These are phyloP conservation scores for Filobasidium uniguttulatum DNA, from an alignment of 1,284 basidiomycete species.

Conservation along the genomic window DNA sequence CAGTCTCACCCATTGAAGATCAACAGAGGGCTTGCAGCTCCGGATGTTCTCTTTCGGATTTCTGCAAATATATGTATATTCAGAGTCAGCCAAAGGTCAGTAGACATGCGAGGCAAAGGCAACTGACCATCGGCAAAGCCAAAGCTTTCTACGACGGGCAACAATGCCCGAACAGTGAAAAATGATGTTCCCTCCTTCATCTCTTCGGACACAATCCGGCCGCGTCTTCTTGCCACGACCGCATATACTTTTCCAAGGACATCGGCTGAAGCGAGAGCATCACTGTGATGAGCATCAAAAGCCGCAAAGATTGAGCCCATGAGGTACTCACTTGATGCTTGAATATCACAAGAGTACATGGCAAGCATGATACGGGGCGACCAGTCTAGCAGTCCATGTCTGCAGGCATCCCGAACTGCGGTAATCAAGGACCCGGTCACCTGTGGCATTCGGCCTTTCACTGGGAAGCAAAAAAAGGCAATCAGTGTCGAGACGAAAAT, in stretches of 20 bases:
- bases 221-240: conserved; percentile 78
- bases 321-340: conserved; percentile 78
- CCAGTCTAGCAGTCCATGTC: conserved; percentile 86
- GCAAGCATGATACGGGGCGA: conserved; percentile 92
- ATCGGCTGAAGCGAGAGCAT: too few species aligned
- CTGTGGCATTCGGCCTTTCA: conserved; percentile 53
- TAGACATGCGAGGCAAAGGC: not conserved
- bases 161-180: conserved; percentile 75
- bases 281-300: conserved; percentile 8
- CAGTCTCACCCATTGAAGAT: conserved; percentile 75
- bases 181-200: conserved; percentile 97
- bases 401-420: conserved; percentile 73
- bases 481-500: not conserved
- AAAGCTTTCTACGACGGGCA: conserved; percentile 96
- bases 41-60: conserved; percentile 89
- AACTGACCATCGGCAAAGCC: conserved; percentile 83
- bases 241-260: conserved; percentile 96
- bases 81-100: not conserved
- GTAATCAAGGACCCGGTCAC: conserved; percentile 81
- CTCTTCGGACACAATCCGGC: conserved; percentile 87
- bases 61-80: conserved; percentile 43
- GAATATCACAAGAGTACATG: conserved; percentile 98
- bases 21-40: conserved; percentile 89
- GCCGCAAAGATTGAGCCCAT: not conserved
- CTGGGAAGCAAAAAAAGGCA: conserved; percentile 32